Evolutionary conservation across 768 basidiomycete species (phyloP).

Genomic region (Trametes cingulata): DNA sequence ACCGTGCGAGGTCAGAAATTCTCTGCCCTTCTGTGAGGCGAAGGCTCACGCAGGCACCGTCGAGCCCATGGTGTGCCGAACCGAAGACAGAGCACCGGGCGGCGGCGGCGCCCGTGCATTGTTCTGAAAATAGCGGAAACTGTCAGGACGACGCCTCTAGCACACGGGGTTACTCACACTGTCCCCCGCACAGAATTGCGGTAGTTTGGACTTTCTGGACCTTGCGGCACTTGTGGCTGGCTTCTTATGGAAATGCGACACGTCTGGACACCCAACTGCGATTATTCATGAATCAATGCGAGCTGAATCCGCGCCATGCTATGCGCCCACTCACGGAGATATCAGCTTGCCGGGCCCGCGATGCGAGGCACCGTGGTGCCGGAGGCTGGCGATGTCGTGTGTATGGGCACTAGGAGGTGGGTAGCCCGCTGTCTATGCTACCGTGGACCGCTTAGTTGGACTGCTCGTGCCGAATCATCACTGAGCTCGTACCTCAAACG

Average conservation of each 20-base stretch:
- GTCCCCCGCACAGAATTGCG: too few relatives aligned
- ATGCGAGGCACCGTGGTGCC: not conserved
- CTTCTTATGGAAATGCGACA: not conserved
- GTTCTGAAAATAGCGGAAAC: constrained; percentile 1
- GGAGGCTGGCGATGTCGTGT: not conserved
- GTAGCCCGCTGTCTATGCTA: not conserved
- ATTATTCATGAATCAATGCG: not conserved
- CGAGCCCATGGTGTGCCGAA: not conserved
- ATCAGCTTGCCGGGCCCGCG: not conserved
- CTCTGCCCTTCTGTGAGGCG: not conserved
- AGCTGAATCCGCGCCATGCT: not conserved
- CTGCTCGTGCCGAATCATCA: not conserved
- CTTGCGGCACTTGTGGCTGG: too few relatives aligned
- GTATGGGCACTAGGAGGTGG: not conserved
- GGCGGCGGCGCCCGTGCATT: not conserved
- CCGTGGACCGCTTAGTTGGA: not conserved
- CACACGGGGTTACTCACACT: not conserved
- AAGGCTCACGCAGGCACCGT: not conserved
- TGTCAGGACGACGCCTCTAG: not conserved
- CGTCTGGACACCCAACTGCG: not conserved
- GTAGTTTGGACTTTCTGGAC: too few relatives aligned
- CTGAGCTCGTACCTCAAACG: not conserved
- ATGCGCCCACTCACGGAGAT: not conserved
- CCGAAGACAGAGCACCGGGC: not conserved
- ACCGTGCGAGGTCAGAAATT: too few relatives aligned